A percentile compares a stretch with the other conserved stretches of the same genome.
phyloP scores from a whole-genome alignment of 2,329 filamentous ascomycete genomes.

The Sporothrix sp. region DNA sequence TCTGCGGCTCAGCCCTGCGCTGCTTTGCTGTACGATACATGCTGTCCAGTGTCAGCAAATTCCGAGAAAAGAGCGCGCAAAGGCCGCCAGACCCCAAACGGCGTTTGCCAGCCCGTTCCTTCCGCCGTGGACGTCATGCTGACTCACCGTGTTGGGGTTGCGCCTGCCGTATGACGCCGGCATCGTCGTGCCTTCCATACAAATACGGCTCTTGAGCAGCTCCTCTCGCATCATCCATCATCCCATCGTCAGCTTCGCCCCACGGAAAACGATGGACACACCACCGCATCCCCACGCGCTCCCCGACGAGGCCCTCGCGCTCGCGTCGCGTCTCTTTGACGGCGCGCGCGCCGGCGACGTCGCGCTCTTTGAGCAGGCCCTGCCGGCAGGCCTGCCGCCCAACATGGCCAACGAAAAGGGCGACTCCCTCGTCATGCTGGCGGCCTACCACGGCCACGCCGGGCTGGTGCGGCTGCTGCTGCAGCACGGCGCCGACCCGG shows the following conservation, averaged over 20 bases:
- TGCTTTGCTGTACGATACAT: no score
- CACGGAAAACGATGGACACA: background rate
- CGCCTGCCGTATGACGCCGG: no score
- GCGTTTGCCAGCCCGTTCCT: no score
- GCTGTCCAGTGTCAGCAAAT: no score
- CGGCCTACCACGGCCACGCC: constrained; percentile 58
- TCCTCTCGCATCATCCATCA: no score
- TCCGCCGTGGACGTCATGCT: no score
- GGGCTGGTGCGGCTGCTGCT: constrained; percentile 51
- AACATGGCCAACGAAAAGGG: constrained; percentile 66
- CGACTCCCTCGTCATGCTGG: constrained; percentile 65
- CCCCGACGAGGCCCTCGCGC: constrained; percentile 34
- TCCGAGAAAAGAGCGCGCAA: no score
- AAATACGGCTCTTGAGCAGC: no score
- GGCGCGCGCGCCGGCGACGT: constrained; percentile 52
- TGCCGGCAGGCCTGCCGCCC: constrained; percentile 54
- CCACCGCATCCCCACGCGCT: background rate
- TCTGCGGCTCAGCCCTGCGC: no score
- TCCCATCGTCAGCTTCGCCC: no score
- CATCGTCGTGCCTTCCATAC: no score
- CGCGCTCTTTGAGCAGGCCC: constrained; percentile 49
- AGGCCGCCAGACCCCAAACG: no score
- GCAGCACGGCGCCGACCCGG: constrained; percentile 54
- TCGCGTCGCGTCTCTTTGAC: constrained; percentile 58
- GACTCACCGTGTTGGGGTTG: background rate